phyloP scores from a whole-genome alignment of 129 eudicot genomes.

The Scalesia atractyloides region DNA sequence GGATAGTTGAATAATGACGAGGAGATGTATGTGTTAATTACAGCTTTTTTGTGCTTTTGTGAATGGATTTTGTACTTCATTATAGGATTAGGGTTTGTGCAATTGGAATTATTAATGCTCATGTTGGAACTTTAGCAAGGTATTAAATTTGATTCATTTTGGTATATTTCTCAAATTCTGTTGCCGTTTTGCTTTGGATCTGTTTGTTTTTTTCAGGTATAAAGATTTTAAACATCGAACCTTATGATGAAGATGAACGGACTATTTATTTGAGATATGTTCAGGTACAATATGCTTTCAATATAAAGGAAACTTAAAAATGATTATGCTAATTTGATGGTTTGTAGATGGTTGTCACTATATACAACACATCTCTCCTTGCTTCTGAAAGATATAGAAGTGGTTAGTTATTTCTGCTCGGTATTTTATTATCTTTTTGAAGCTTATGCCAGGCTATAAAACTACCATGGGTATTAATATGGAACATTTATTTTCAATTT shows the following conservation, averaged over 20 bases:
- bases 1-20: too few species aligned
- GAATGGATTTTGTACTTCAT: too few species aligned
- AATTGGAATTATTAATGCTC: too few species aligned
- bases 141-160: too few species aligned
- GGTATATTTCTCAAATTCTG: too few species aligned
- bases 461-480: neutral
- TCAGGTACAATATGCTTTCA: constrained; percentile 54
- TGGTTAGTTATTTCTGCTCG: constrained; percentile 48
- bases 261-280: constrained; percentile 91
- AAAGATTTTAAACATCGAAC: constrained; percentile 68
- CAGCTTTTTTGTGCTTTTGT: too few species aligned
- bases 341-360: constrained; percentile 94
- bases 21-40: too few species aligned
- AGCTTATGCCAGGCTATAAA: constrained; percentile 8
- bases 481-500: too few species aligned
- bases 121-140: too few species aligned
- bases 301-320: neutral
- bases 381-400: constrained; percentile 82
- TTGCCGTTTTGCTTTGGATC: too few species aligned
- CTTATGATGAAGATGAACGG: constrained; percentile 87
- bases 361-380: constrained; percentile 85
- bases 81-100: too few species aligned
- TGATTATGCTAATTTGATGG: constrained; percentile 28
- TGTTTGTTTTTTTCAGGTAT: too few species aligned
- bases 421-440: constrained; percentile 11